Evolutionary conservation across 495 filamentous ascomycete species (phyloP).

Genomic region (Penicillium flavigenum): DNA sequence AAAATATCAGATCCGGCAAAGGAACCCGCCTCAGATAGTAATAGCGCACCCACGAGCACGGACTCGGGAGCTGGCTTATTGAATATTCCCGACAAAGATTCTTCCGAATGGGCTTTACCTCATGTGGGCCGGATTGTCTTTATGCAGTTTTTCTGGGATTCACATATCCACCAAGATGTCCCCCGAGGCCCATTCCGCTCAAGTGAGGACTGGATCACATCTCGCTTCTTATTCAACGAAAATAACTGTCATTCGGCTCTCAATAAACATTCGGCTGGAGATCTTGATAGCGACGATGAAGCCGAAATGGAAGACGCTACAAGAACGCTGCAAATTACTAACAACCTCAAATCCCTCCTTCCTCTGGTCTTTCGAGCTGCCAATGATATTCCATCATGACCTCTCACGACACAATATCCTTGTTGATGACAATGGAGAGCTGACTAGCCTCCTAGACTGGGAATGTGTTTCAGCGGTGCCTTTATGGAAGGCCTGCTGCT

Average conservation of each 20-base stretch:
- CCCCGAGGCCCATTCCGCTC: neutral
- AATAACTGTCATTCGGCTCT: neutral
- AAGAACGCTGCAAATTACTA: conserved; percentile 6
- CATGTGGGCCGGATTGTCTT: neutral
- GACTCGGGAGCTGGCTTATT: neutral
- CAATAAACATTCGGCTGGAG: neutral
- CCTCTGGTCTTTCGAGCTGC: conserved; percentile 7
- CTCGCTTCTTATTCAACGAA: neutral
- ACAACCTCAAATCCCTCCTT: neutral
- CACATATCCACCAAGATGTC: neutral
- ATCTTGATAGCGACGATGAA: conserved; percentile 11
- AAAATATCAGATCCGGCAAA: neutral
- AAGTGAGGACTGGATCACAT: neutral
- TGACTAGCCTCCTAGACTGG: conserved; percentile 55
- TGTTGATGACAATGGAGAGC: conserved; percentile 39
- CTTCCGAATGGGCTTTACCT: neutral
- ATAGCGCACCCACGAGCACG: neutral
- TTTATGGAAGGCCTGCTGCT: conserved; percentile 44
- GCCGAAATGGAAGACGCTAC: conserved; percentile 1
- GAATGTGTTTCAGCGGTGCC: conserved; percentile 51
- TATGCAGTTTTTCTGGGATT: neutral
- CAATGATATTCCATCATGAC: conserved; percentile 38
- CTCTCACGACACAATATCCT: conserved; percentile 52
- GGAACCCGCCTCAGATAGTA: neutral
- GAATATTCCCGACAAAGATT: accelerated